Base-by-base conservation (phyloP, 495 filamentous ascomycete species). In the Penicillium atrosanguineum region DNA sequence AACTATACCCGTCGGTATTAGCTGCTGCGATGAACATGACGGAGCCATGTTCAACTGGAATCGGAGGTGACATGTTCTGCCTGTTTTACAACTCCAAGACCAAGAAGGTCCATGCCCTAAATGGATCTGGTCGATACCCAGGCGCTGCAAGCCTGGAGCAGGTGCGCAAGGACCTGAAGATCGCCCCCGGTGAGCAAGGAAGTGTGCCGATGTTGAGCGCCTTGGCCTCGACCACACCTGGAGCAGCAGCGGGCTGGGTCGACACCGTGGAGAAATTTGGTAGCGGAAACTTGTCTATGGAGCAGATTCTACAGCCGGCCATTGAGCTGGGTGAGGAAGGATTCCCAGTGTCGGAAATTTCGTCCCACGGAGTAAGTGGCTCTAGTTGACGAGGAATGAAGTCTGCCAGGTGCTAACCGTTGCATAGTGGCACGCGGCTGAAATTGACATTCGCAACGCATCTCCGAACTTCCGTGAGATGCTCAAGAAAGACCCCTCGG, bases 11-110 rank as follows among this genome's bases (percentile, higher is more conserved):
- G 21, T 6, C 42, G 4, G 4, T 39, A 20, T 19, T n/a, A 80
- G 89, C 91, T 41, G 94, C 94, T 36, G 90, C 82, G 25, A 72
- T 98, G 23, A 97, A 96, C 71, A 84, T 97, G 69, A 95, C 95
- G 4, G 95, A 98, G 64, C 95, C 94, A 12, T 82, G 85, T 38
- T 91, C 87, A 0, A 97, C 94, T 3, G 94, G 94, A n/a, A 96
- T 98, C 56, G 94, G 95, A 53, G 94, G 94, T 29, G 94, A 98
- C 72, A 91, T 96, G 85, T 98, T 98, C 78, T 95, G 90, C 68
- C 85, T 98, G 9, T 97, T 85, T 79, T 97, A 95, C 73, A 79
- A 90, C 62, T 87, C 89, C 45, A 82, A 87, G 57, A 93, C 86
- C 0, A 86, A 86, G 60, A 89, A 86, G 52, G 83, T 97, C 11